Evolutionary conservation across 148 eudicot species (phyloP), one percentile per base, ranked within the genome.

Genomic region (Hydrangea macrophylla): DNA sequence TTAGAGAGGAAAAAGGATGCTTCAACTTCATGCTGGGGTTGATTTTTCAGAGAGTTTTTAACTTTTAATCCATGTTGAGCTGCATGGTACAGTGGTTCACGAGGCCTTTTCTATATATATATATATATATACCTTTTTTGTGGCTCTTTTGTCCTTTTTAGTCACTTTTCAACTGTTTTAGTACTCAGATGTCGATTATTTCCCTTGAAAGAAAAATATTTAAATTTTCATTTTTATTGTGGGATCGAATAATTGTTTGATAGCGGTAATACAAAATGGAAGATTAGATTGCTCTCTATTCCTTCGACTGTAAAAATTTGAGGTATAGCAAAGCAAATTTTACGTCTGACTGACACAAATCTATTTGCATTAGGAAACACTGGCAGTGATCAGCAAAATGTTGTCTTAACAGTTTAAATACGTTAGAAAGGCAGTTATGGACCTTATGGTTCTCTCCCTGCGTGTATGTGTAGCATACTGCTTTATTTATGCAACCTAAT

Each of bases 401-500:
- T 20, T 23, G 37, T 39, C 51, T 24, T 33, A 39, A 8, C 11
- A 37, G 51, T 62, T 39, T 5, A 18, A 0, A 0, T 2, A 6
- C 11, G 5, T 59, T 33, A 25, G n/a, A n/a, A n/a, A n/a, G n/a
- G n/a, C n/a, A n/a, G n/a, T n/a, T n/a, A n/a, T n/a, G n/a, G n/a
- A n/a, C n/a, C n/a, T 10, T 39, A 39, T 15, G 1, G 3, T 1
- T 7, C 44, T 5, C 48, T 3, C 6, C 48, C 48, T 8, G 12
- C 0, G 48, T 37, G 28, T 36, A 26, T 44, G 36, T 36, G 35
- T 33, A 8, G 45, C 2, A 11, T 35, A 22, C 45, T 18, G 17
- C 35, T 61, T 18, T 36, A 28, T 48, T 23, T 44, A 37, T 68
- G 37, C n/a, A n/a, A n/a, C n/a, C n/a, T n/a, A n/a, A n/a, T n/a